Conservation (phyloP, 2,329 filamentous ascomycete genomes). For the Colletotrichum brevisporum region DNA sequence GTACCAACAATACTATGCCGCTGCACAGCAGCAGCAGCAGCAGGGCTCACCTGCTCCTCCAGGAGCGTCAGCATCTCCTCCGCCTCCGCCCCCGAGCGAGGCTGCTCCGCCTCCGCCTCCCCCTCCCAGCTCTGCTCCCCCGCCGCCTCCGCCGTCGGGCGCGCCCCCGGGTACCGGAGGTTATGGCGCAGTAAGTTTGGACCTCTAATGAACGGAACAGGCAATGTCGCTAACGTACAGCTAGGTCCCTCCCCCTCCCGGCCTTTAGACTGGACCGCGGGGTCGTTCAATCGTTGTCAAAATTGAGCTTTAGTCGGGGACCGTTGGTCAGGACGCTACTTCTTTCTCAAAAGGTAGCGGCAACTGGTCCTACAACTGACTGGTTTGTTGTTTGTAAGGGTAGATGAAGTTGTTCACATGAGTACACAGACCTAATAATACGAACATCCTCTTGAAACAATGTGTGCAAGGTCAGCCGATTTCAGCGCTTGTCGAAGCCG, state of each 20-base stretch:
- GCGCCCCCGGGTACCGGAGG: constrained; percentile 65
- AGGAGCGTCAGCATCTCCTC: constrained; percentile 64
- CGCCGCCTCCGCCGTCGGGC: constrained; percentile 62
- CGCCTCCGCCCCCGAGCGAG: constrained; percentile 71
- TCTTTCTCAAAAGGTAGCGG: neutral
- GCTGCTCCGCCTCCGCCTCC: constrained; percentile 77
- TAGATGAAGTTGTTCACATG: constrained; percentile 29
- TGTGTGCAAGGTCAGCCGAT: neutral
- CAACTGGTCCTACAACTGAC: neutral
- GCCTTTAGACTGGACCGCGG: constrained; percentile 54
- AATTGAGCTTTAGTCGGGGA: neutral
- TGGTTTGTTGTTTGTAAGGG: neutral
- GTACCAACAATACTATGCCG: constrained; percentile 79
- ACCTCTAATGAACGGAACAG: neutral
- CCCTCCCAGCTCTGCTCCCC: constrained; percentile 68
- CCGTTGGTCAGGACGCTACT: neutral
- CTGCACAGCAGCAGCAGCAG: constrained; percentile 65
- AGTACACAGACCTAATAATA: constrained; percentile 32
- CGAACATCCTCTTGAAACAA: neutral
- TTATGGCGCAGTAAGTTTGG: constrained; percentile 76
- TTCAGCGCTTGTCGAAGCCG: neutral
- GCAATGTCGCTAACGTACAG: neutral
- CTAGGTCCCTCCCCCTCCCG: constrained; percentile 70
- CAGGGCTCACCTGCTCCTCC: constrained; percentile 61
- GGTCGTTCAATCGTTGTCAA: neutral